A percentile compares a stretch with the other conserved stretches of the same genome.
phyloP scores from a whole-genome alignment of 169 alveolate species.

The Neospora caninum region DNA sequence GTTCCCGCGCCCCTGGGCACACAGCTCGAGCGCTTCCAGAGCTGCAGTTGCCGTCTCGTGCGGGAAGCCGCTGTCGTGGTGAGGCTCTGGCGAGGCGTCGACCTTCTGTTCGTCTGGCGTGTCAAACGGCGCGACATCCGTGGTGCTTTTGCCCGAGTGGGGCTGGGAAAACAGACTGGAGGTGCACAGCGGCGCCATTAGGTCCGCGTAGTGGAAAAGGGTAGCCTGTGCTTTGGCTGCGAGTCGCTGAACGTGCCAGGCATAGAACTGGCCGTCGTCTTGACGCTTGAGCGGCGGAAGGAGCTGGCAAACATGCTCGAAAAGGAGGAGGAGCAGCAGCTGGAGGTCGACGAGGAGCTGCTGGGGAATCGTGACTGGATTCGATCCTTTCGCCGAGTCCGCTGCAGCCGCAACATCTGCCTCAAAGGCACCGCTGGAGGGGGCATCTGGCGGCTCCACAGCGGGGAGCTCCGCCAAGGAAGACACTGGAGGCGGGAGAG shows the following conservation, averaged over 20 bases:
- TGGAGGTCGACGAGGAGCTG: slow-evolving; percentile 52
- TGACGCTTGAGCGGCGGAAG: slow-evolving; percentile 51
- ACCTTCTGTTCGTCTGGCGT: not conserved
- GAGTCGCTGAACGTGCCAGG: slow-evolving; percentile 49
- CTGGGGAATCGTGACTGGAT: slow-evolving; percentile 20
- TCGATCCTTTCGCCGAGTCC: not conserved
- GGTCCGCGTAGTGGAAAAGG: slow-evolving; percentile 48
- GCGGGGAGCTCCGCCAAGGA: not conserved
- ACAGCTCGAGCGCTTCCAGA: slow-evolving; percentile 1
- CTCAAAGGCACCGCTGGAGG: not conserved
- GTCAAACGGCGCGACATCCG: not conserved
- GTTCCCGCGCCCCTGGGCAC: slow-evolving; percentile 43
- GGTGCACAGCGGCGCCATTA: slow-evolving; percentile 40
- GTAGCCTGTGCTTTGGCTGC: slow-evolving; percentile 48
- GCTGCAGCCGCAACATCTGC: not conserved
- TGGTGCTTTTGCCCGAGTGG: not conserved
- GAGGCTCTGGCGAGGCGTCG: not conserved
- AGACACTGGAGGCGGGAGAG: not conserved
- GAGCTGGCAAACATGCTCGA: slow-evolving; percentile 46
- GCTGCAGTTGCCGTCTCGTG: slow-evolving; percentile 27
- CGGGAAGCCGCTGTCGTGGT: not conserved
- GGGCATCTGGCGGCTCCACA: not conserved
- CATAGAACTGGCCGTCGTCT: slow-evolving; percentile 45
- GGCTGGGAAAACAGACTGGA: not conserved
- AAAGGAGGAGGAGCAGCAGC: slow-evolving; percentile 54